A percentile compares a stretch with the other conserved stretches of the same genome.
Conservation (phyloP, 257 asterid genomes). For the Echium plantagineum region DNA sequence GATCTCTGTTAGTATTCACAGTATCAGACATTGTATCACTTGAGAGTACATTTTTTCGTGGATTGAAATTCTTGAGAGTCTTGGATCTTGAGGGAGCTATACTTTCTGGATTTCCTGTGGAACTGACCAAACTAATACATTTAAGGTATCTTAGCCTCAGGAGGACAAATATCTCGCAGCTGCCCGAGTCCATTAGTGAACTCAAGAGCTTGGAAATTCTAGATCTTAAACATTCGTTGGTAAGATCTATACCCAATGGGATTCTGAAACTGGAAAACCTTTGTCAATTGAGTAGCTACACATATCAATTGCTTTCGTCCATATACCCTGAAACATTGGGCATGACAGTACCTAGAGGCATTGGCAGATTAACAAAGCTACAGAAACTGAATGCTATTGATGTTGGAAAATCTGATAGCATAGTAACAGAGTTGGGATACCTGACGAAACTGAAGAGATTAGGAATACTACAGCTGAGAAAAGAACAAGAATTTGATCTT, state of each 20-base stretch:
- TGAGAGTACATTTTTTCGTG: not conserved
- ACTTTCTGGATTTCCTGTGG: not conserved
- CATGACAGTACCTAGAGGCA: not conserved
- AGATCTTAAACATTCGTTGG: not conserved
- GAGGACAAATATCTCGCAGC: not conserved
- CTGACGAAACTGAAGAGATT: not conserved
- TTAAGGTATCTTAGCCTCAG: not conserved
- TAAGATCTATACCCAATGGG: not conserved
- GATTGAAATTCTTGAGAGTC: not conserved
- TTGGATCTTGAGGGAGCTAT: not conserved
- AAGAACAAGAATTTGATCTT: not conserved
- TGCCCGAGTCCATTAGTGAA: not conserved
- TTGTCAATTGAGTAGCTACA: not conserved
- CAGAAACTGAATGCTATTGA: not conserved
- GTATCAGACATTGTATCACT: not conserved
- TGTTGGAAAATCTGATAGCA: not conserved
- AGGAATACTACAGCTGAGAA: not conserved
- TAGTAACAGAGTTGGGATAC: not conserved
- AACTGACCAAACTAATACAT: not conserved
- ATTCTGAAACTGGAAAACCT: not conserved
- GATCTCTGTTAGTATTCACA: not conserved
- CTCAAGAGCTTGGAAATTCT: not conserved
- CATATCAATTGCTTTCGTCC: not conserved
- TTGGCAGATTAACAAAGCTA: not conserved
- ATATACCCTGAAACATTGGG: not conserved